A percentile compares a stretch with the other conserved stretches of the same genome.
Conservation (phyloP, 352 stramenopile species). For the Elongisporangium prolatum region DNA sequence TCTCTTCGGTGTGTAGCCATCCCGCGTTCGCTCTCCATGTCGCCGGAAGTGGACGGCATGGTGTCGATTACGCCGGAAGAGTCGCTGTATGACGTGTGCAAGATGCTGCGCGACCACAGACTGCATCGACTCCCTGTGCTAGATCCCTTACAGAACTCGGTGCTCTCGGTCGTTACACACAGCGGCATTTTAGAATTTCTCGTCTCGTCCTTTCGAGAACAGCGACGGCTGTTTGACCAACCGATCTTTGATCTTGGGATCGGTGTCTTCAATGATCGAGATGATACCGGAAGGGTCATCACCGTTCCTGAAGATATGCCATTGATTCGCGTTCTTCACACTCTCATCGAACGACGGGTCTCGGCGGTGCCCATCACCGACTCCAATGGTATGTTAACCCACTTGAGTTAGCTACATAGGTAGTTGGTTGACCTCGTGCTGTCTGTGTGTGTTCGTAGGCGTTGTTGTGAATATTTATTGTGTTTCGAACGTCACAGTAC, state of each 20-base stretch:
- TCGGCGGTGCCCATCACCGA: constrained; percentile 84
- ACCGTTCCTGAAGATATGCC: constrained; percentile 91
- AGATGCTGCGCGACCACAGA: constrained; percentile 77
- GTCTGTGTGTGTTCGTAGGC: constrained; percentile 21
- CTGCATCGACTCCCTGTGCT: constrained; percentile 94
- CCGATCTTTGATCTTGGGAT: constrained; percentile 94
- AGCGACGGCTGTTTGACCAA: constrained; percentile 96
- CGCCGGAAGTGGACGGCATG: constrained; percentile 57
- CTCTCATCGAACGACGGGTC: constrained; percentile 74
- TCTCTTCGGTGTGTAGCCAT: constrained; percentile 61
- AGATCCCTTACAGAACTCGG: constrained; percentile 90
- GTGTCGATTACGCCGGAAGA: constrained; percentile 84
- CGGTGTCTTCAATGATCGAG: constrained; percentile 87
- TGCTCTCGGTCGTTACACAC: constrained; percentile 93
- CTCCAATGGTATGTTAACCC: constrained; percentile 49
- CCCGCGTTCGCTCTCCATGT: constrained; percentile 79
- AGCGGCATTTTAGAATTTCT: constrained; percentile 94
- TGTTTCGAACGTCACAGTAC: constrained; percentile 86
- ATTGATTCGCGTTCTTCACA: constrained; percentile 92
- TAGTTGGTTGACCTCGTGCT: constrained; percentile 7
- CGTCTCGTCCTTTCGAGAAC: constrained; percentile 95
- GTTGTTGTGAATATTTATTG: constrained; percentile 92
- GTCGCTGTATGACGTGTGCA: constrained; percentile 89
- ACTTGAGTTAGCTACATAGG: not conserved
- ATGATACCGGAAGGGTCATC: constrained; percentile 46